phyloP scores from a whole-genome alignment of 768 basidiomycete genomes.

The Lentinus brumalis region DNA sequence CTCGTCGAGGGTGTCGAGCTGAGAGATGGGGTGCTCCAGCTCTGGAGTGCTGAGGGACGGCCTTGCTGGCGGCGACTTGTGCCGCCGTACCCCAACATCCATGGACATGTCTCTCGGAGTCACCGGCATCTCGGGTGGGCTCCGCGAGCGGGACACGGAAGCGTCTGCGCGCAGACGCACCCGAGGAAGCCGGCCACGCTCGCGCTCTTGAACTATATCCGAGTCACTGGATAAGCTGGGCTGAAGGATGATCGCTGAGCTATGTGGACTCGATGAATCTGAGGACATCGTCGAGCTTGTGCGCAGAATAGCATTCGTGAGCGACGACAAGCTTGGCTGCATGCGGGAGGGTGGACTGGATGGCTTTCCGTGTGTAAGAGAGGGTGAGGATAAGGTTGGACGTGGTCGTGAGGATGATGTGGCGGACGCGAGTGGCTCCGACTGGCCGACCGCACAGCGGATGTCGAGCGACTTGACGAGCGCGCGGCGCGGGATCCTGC shows the following conservation, averaged over 20 bases:
- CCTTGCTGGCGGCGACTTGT: slow-evolving; percentile 17
- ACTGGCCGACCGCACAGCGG: slow-evolving; percentile 39
- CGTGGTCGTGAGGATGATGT: slow-evolving; percentile 28
- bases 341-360: slow-evolving; percentile 17
- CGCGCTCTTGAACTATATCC: slow-evolving; percentile 10
- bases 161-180: slow-evolving; percentile 5
- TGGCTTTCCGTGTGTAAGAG: slow-evolving; percentile 11
- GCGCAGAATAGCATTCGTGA: slow-evolving; percentile 29
- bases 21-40: slow-evolving; percentile 10
- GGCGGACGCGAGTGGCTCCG: slow-evolving; percentile 43
- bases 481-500: slow-evolving; percentile 54
- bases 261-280: slow-evolving; percentile 13
- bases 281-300: slow-evolving; percentile 26
- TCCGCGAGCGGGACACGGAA: slow-evolving; percentile 46
- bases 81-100: slow-evolving; percentile 13
- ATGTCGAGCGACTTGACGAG: slow-evolving; percentile 41
- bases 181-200: slow-evolving; percentile 20
- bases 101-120: slow-evolving; percentile 40
- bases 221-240: slow-evolving; percentile 12
- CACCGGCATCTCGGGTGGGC: slow-evolving; percentile 48
- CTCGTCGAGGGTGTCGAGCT: slow-evolving; percentile 13
- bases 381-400: slow-evolving; percentile 24
- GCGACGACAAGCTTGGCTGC: slow-evolving; percentile 24
- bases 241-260: slow-evolving; percentile 16
- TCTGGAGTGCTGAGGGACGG: slow-evolving; percentile 5